A percentile compares a stretch with the other conserved stretches of the same genome.
These are phyloP conservation scores for Xylariaceae sp. DNA, from an alignment of 2,329 filamentous ascomycete genomes.

Conservation along the genomic window DNA sequence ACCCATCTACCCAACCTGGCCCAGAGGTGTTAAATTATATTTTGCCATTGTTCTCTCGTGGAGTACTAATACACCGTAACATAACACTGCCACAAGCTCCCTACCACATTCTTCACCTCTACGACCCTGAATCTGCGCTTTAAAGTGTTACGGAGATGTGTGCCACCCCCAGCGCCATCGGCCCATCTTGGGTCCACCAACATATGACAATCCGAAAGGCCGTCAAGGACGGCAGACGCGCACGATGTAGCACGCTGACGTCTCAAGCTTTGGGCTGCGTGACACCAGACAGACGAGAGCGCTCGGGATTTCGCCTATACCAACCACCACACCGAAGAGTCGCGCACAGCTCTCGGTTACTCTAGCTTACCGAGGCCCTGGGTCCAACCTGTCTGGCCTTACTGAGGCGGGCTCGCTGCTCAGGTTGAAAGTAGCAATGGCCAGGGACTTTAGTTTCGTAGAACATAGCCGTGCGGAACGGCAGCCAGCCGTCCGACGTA, in stretches of 20 bases:
- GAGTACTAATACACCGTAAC: too few species aligned
- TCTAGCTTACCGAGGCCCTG: slow-evolving; percentile 17
- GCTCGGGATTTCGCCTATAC: background rate
- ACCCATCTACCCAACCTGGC: too few species aligned
- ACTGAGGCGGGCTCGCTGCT: background rate
- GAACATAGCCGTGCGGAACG: slow-evolving; percentile 21
- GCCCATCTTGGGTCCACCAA: background rate
- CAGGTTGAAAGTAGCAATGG: background rate
- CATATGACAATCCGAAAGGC: background rate
- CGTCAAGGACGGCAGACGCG: background rate
- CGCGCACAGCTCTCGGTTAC: slow-evolving; percentile 3
- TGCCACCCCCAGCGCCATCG: background rate
- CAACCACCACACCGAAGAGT: background rate
- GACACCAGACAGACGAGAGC: background rate
- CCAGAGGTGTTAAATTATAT: too few species aligned
- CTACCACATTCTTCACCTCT: too few species aligned
- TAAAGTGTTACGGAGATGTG: background rate
- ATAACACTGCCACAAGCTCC: too few species aligned
- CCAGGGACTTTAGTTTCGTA: slow-evolving; percentile 13
- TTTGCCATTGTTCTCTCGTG: too few species aligned
- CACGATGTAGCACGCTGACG: background rate
- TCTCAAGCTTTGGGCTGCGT: background rate
- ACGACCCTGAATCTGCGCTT: too few species aligned
- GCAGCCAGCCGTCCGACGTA: slow-evolving; percentile 33
- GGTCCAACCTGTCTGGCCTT: slow-evolving; percentile 18